These are phyloP conservation scores for Cyberlindnera bimundalis DNA, from an alignment of 805 yeast species.

Conservation along the genomic window DNA sequence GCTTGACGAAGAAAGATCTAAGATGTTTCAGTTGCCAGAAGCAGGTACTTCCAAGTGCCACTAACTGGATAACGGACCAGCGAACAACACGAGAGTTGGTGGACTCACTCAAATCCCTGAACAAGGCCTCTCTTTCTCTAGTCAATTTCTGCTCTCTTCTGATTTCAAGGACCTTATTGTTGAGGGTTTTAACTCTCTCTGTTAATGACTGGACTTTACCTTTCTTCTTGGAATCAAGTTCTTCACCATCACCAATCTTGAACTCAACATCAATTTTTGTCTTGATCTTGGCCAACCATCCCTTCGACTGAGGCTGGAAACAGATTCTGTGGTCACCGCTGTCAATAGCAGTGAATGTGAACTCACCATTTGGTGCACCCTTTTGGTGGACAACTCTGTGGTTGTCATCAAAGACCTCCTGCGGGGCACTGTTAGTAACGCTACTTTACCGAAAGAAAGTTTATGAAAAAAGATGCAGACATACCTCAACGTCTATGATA, in stretches of 20 bases:
- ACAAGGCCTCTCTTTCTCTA: slow-evolving; percentile 70
- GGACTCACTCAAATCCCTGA: slow-evolving; percentile 68
- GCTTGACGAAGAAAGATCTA: slow-evolving; percentile 75
- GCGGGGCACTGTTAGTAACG: slow-evolving; percentile 18
- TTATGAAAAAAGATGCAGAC: background rate
- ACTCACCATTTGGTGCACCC: slow-evolving; percentile 61
- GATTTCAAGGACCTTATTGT: slow-evolving; percentile 54
- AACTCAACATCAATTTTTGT: slow-evolving; percentile 62
- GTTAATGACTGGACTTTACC: slow-evolving; percentile 53
- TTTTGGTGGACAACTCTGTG: slow-evolving; percentile 72
- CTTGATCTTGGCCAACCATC: slow-evolving; percentile 60
- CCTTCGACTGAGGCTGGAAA: slow-evolving; percentile 47
- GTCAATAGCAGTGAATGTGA: slow-evolving; percentile 69
- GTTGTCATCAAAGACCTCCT: slow-evolving; percentile 71
- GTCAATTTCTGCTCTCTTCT: slow-evolving; percentile 63
- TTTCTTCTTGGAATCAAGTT: slow-evolving; percentile 66
- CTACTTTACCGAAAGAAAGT: background rate
- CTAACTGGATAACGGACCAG: slow-evolving; percentile 68
- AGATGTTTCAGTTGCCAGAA: slow-evolving; percentile 72
- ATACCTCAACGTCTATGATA: slow-evolving; percentile 41
- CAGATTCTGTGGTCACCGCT: slow-evolving; percentile 80
- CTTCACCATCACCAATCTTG: slow-evolving; percentile 60
- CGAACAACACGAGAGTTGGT: slow-evolving; percentile 67
- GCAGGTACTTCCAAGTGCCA: slow-evolving; percentile 65
- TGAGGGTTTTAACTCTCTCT: slow-evolving; percentile 52